These are phyloP conservation scores for Leccinum uliginosum DNA, from an alignment of 768 basidiomycete genomes.

Conservation along the genomic window DNA sequence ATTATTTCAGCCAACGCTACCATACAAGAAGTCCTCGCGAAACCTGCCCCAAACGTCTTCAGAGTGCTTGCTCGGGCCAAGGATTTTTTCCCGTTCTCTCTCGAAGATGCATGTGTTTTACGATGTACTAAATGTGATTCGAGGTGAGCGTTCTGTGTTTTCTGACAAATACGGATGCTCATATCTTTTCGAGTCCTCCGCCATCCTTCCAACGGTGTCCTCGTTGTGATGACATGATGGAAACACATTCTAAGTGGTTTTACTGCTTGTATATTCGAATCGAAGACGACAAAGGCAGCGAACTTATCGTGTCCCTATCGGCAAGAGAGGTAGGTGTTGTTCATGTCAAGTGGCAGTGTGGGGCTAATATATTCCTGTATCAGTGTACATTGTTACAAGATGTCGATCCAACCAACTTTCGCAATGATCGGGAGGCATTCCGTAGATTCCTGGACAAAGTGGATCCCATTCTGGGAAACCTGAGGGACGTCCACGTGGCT, in stretches of 20 bases:
- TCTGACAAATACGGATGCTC: neutral
- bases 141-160: conserved; percentile 34
- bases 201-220: conserved; percentile 41
- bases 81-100: conserved; percentile 51
- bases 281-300: conserved; percentile 43
- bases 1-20: conserved; percentile 14
- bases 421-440: conserved; percentile 36
- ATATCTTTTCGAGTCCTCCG: conserved; percentile 38
- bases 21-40: conserved; percentile 36
- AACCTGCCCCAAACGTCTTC: conserved; percentile 35
- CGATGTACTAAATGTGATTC: conserved; percentile 51
- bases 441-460: conserved; percentile 38
- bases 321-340: conserved; percentile 39
- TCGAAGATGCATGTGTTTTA: conserved; percentile 45
- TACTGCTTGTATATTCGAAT: conserved; percentile 50
- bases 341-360: neutral
- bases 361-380: neutral
- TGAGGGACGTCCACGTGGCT: conserved; percentile 37
- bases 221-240: conserved; percentile 49
- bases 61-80: conserved; percentile 45
- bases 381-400: conserved; percentile 45
- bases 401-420: conserved; percentile 41
- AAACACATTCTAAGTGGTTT: conserved; percentile 43
- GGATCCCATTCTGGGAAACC: conserved; percentile 43
- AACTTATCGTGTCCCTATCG: conserved; percentile 45